Evolutionary conservation across 2,329 filamentous ascomycete genomes (phyloP), one percentile per base, ranked within the genome.

Genomic region (Paracamarosporium sp.): DNA sequence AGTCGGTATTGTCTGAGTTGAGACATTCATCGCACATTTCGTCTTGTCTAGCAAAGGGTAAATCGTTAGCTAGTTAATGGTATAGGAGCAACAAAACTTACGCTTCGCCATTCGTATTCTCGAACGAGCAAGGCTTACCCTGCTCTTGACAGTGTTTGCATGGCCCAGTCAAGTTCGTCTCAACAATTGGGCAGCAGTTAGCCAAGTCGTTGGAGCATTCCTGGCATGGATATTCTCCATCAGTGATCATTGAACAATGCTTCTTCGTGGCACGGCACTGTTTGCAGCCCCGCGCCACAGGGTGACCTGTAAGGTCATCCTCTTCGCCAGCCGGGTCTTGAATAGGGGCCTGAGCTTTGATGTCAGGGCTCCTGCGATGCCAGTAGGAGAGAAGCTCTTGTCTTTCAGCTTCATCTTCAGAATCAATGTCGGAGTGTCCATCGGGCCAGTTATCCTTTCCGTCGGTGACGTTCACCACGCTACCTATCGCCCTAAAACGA

Each of bases 221-320:
- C 0, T 56, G 7, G 57, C 61, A 77, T 28, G 61, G 69, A 51
- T 65, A 79, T 63, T 38, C 53, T 47, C 57, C 67, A n/a, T 62
- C 72, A 63, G 59, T 63, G 53, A 55, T 65, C 67, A 69, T 73
- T 55, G 55, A 70, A 56, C 65, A 78, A 3, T 17, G 30, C 22
- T 33, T 64, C 7, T 25, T 64, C 28, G 56, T 52, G 53, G 50
- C 51, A 13, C 70, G 67, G 54, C 79, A 81, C 3, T 59, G 50
- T 24, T 62, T 59, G 57, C 78, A 80, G 3, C 73, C 75, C 38
- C 74, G 68, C 11, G 71, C 67, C 4, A 44, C 66, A 5, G 77
- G 75, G 27, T 76, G 61, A 1, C 74, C 72, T 4, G 70, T 72
- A 1, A 76, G 50, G 33, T 75, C 73, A n/a, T 71, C 60, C 0